Base-by-base conservation (phyloP, 2,329 filamentous ascomycete species). In the Trichoderma atrobrunneum region DNA sequence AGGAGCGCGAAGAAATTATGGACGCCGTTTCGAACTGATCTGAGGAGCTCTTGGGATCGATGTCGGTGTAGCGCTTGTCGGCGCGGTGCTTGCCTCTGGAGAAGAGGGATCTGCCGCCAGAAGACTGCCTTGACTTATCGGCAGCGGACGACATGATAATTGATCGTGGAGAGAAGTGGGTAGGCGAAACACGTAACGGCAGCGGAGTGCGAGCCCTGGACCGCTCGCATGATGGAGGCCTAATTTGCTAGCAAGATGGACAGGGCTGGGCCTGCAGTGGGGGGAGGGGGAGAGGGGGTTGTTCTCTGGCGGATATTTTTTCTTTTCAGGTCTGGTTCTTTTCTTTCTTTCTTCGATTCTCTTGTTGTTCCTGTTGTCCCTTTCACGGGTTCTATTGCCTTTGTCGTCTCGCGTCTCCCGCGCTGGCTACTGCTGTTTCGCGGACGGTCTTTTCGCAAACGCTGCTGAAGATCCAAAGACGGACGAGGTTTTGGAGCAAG, bases 81-180 rank as follows among this genome's bases (percentile, higher is more conserved):
- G 56, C 66, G 82, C 91, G 93, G 82, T 97, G 92, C 84, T 94
- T 96, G 84, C 91, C 92, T 79, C 94, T 90, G 78, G 93, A 94
- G 85, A 98, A 98, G 86, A 98, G 94, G 74, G 92, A 93, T 80
- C 90, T 91, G 79, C 87, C 87, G 77, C 84, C 84, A 71, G 93
- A 94, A 75, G 92, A 94, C 86, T 95, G 92, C 82, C 93, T 90
- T 78, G 91, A 87, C 85, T 95, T 94, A 85, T 93, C 91, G 85
- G 92, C 87, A 85, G 92, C 87, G 80, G 88, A 86, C 78, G 90
- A 85, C 89, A 89, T 89, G 78, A 76, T 77, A 75, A 74, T 54
- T 64, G 67, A 63, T 65, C 68, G 51, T 54, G 59, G 72, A 71
- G 59, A 67, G 63, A 73, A 59, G 68, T 74, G 72, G 73, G 74